Evolutionary conservation across 495 filamentous ascomycete genomes (phyloP).

Genomic region (Entonaema liquescens): DNA sequence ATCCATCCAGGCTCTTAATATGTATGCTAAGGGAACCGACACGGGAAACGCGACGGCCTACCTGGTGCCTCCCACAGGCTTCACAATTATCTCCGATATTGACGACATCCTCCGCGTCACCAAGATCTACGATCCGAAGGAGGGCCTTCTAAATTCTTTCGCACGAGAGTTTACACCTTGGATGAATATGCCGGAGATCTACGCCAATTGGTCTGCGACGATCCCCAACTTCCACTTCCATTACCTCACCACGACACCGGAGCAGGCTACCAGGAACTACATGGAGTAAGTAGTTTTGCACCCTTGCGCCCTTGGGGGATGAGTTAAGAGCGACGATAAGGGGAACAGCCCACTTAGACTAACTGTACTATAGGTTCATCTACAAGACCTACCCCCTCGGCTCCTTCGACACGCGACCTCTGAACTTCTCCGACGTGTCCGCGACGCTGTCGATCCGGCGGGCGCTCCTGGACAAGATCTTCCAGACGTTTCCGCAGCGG

Average conservation of each 20-base stretch:
- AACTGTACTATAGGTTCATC: conserved; percentile 61
- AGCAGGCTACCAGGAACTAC: conserved; percentile 79
- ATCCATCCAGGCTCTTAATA: conserved; percentile 69
- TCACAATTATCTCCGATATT: conserved; percentile 78
- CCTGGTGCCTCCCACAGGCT: conserved; percentile 70
- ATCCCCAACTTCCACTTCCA: conserved; percentile 78
- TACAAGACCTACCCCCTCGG: conserved; percentile 75
- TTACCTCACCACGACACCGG: conserved; percentile 84
- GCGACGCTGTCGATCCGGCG: conserved; percentile 76
- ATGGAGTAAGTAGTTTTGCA: conserved; percentile 59
- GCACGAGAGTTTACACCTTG: conserved; percentile 73
- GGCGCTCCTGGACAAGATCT: conserved; percentile 72
- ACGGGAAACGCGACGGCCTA: conserved; percentile 80
- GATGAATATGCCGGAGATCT: conserved; percentile 82
- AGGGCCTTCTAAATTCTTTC: conserved; percentile 81
- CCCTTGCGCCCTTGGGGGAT: too few relatives aligned
- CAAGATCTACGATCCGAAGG: conserved; percentile 77
- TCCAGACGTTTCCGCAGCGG: conserved; percentile 76
- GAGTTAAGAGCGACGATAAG: too few relatives aligned
- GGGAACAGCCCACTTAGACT: not conserved
- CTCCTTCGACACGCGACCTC: conserved; percentile 77
- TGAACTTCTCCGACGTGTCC: conserved; percentile 78
- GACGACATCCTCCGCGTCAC: conserved; percentile 85
- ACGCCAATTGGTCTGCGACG: conserved; percentile 69
- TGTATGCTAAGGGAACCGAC: conserved; percentile 68